Base-by-base conservation (phyloP, 1,139 yeast species). In the Candida frijolesensis region DNA sequence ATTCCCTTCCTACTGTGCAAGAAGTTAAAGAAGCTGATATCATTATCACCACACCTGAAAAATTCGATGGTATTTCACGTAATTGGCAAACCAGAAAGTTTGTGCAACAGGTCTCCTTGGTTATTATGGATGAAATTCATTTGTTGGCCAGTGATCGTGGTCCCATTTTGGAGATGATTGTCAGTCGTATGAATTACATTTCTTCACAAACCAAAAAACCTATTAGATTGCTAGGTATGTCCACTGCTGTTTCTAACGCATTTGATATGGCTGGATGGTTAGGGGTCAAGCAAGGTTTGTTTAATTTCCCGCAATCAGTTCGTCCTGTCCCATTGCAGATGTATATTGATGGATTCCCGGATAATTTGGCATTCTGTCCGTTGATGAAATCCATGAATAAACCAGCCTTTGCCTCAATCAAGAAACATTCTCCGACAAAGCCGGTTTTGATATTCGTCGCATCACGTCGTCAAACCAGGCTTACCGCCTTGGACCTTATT, bases 181-280 rank as follows among this genome's bases (percentile, higher is more conserved):
- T 95, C 14, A 89, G 97, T 72, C 89, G 99, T 71, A 89, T 95
- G 97, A 92, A 94, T 64, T 90, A 88, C 63, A 87, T 92, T 53
- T 83, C 95, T 0, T 80, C 89, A 0, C 87, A 82, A 58, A 90
- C 96, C 0, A 80, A 83, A 51, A 79, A 79, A 49, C 92, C 92
- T 1, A 85, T 92, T 18, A 72, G 99, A 54, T 71, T 95, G 42
- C 69, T 95, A 45, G 99, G 99, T 29, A 83, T 95, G 87, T 91
- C 98, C 1, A 94, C 99, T 2, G 98, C 99, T 3, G 98, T 95
- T 19, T 90, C 98, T 0, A 95, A 95, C 71, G 98, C 99, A 0
- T 85, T 89, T 64, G 99, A 95, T 68, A 87, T 95, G 96, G 99
- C 97, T 0, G 89, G 96, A 12, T 95, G 99, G 99, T 74, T 95